Evolutionary conservation across 257 asterid species (phyloP).

Genomic region (Nicotiana noctiflora): DNA sequence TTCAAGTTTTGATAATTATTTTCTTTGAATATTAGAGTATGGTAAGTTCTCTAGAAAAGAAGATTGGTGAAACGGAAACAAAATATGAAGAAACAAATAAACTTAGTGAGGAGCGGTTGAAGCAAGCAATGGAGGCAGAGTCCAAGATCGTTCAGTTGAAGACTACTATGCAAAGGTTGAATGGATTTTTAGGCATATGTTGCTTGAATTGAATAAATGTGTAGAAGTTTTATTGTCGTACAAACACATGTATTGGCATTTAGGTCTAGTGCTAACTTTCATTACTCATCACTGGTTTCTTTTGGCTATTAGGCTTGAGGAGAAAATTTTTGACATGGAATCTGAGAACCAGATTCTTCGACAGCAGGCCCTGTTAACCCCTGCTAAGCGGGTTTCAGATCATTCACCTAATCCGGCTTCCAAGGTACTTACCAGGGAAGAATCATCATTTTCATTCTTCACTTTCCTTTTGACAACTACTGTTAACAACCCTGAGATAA

Average conservation of each 20-base stretch:
- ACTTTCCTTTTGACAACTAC: constrained; percentile 8
- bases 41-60: constrained; percentile 76
- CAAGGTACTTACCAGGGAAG: constrained; percentile 34
- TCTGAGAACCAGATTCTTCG: constrained; percentile 86
- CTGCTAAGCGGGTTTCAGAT: constrained; percentile 51
- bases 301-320: constrained; percentile 58
- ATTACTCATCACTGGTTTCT: constrained; percentile 2
- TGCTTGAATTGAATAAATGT: constrained; percentile 1
- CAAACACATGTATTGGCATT: neutral
- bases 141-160: constrained; percentile 78
- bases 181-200: neutral
- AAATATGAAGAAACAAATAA: constrained; percentile 84
- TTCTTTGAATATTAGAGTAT: constrained; percentile 44
- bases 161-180: constrained; percentile 70
- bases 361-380: constrained; percentile 56
- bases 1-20: constrained; percentile 3
- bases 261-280: neutral
- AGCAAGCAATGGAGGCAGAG: constrained; percentile 92
- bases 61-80: constrained; percentile 86
- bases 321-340: constrained; percentile 82
- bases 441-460: constrained; percentile 6
- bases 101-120: constrained; percentile 88
- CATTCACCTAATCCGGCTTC: constrained; percentile 34
- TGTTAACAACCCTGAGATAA: constrained; percentile 15
- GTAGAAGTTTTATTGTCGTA: neutral